A percentile compares a stretch with the other conserved stretches of the same genome.
phyloP scores from a whole-genome alignment of 2,329 filamentous ascomycete species.

The Penicillium janthinellum region DNA sequence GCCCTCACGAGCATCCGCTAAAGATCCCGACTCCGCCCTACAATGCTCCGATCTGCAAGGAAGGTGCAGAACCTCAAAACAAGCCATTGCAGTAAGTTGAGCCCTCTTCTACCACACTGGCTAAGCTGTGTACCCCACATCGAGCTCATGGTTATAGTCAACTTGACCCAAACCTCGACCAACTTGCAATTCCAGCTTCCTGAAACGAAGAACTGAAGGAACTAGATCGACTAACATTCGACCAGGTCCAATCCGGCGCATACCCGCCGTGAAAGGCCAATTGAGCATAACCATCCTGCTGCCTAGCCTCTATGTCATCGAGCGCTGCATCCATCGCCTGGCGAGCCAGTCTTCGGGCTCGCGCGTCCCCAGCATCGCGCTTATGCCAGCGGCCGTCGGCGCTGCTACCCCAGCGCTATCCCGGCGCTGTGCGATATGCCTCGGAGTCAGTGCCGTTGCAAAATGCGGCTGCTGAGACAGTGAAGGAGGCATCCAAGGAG shows the following conservation, averaged over 20 bases:
- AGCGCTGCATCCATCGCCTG: conserved; percentile 29
- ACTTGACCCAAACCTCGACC: background rate
- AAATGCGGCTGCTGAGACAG: conserved; percentile 17
- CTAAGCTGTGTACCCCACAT: background rate
- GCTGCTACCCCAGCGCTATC: conserved; percentile 20
- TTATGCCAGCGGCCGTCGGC: conserved; percentile 28
- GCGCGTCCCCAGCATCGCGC: conserved; percentile 26
- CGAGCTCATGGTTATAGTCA: background rate
- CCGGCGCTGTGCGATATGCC: conserved; percentile 24
- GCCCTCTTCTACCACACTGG: background rate
- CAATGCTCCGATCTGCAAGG: conserved; percentile 21
- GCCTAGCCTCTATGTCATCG: conserved; percentile 24
- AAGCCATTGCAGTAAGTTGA: conserved; percentile 25
- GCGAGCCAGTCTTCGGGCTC: conserved; percentile 31
- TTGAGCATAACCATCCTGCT: conserved; percentile 10
- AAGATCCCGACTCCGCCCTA: conserved; percentile 24
- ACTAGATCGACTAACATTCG: conserved; percentile 9
- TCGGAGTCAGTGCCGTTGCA: conserved; percentile 24
- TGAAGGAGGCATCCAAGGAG: conserved; percentile 26
- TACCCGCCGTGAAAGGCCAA: conserved; percentile 19
- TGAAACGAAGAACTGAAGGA: conserved; percentile 7
- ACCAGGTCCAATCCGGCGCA: conserved; percentile 22
- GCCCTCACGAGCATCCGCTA: conserved; percentile 12
- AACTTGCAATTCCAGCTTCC: background rate
- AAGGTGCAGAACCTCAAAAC: conserved; percentile 23